Evolutionary conservation across 2,329 filamentous ascomycete species (phyloP).

Genomic region (Acephala macrosclerotiorum): DNA sequence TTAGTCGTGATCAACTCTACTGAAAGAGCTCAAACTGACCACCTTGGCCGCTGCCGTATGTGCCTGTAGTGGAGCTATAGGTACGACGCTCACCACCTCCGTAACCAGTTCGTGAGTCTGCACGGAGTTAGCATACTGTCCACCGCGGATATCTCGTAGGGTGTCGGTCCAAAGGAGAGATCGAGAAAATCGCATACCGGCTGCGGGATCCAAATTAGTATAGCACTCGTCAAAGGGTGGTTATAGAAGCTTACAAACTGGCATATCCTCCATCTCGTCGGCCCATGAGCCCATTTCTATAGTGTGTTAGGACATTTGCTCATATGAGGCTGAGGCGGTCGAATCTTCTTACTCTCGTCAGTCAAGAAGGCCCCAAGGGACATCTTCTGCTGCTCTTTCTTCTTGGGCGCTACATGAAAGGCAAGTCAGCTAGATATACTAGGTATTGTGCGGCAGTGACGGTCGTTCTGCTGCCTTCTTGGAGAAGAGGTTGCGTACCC

Average conservation of each 20-base stretch:
- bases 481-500: slow-evolving; percentile 53
- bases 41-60: slow-evolving; percentile 42
- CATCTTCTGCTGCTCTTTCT: slow-evolving; percentile 94
- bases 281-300: slow-evolving; percentile 90
- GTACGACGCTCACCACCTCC: slow-evolving; percentile 42
- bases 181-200: slow-evolving; percentile 40
- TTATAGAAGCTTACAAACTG: slow-evolving; percentile 44
- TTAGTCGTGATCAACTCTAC: slow-evolving; percentile 23
- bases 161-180: background rate
- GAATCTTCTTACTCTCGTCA: slow-evolving; percentile 77
- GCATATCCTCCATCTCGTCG: slow-evolving; percentile 91
- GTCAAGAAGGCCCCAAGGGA: slow-evolving; percentile 94
- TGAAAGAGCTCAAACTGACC: slow-evolving; percentile 34
- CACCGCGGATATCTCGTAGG: background rate
- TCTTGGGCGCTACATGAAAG: slow-evolving; percentile 76
- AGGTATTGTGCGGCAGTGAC: background rate
- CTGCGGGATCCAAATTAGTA: slow-evolving; percentile 41
- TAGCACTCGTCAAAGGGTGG: background rate
- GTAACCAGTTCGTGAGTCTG: slow-evolving; percentile 46
- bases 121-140: slow-evolving; percentile 23
- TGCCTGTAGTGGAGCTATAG: slow-evolving; percentile 42
- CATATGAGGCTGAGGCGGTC: slow-evolving; percentile 36
- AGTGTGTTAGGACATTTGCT: slow-evolving; percentile 50
- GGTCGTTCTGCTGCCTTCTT: background rate
- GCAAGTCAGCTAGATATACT: slow-evolving; percentile 51